These are phyloP conservation scores for Syzygium aqueum DNA, from an alignment of 345 rosid genomes.

Conservation along the genomic window DNA sequence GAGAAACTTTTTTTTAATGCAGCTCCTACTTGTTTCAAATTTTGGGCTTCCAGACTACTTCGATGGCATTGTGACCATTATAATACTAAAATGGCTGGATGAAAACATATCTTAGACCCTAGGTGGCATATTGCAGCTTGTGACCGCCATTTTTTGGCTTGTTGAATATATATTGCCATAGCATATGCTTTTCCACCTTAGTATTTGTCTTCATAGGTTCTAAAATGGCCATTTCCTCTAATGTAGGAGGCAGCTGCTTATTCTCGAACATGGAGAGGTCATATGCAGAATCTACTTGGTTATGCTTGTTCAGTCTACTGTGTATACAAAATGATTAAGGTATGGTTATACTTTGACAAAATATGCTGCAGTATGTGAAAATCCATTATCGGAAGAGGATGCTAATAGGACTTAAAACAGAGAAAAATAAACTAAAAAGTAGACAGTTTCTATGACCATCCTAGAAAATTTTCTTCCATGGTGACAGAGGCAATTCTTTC, in stretches of 20 bases:
- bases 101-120: background rate
- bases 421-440: background rate
- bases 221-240: background rate
- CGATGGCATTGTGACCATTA: background rate
- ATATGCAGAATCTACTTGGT: slow-evolving; percentile 94
- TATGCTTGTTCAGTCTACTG: slow-evolving; percentile 90
- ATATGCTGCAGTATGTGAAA: background rate
- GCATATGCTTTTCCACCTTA: background rate
- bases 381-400: background rate
- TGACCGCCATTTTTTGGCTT: background rate
- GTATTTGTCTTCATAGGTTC: background rate
- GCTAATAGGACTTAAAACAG: background rate
- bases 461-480: background rate
- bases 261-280: slow-evolving; percentile 96
- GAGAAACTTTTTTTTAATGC: background rate
- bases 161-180: background rate
- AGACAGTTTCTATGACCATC: background rate
- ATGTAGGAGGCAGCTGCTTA: slow-evolving; percentile 89
- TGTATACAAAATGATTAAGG: slow-evolving; percentile 98
- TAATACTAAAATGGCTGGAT: background rate
- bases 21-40: background rate
- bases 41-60: background rate
- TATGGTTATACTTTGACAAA: slow-evolving; percentile 9
- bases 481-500: background rate
- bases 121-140: background rate